phyloP scores from a whole-genome alignment of 2,329 filamentous ascomycete genomes.

The Aspergillus tamarii region DNA sequence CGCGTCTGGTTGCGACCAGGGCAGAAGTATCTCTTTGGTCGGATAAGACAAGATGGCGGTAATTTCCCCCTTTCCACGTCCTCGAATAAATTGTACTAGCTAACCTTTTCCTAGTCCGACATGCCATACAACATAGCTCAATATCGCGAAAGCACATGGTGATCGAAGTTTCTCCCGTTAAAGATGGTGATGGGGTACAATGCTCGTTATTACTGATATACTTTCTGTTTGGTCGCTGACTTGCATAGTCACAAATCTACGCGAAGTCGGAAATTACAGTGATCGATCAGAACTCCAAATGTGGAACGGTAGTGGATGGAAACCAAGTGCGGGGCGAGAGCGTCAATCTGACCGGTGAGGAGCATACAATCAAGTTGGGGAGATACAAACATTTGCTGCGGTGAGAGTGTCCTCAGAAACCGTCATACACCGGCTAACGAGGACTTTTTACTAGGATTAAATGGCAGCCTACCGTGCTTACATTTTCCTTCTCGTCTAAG shows the following conservation, averaged over 20 bases:
- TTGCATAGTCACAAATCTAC: slow-evolving; percentile 61
- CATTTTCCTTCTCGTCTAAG: slow-evolving; percentile 74
- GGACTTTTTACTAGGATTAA: slow-evolving; percentile 58
- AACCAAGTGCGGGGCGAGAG: slow-evolving; percentile 67
- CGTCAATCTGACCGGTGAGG: slow-evolving; percentile 58
- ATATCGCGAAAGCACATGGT: slow-evolving; percentile 89
- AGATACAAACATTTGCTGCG: slow-evolving; percentile 62
- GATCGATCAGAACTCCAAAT: slow-evolving; percentile 80
- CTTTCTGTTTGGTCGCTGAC: slow-evolving; percentile 14
- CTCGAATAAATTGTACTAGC: not conserved
- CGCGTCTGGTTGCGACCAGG: slow-evolving; percentile 84
- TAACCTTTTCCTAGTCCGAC: slow-evolving; percentile 55
- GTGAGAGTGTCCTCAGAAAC: slow-evolving; percentile 25
- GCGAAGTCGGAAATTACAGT: slow-evolving; percentile 72
- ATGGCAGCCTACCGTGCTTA: slow-evolving; percentile 81
- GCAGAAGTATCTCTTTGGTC: slow-evolving; percentile 81
- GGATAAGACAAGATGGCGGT: slow-evolving; percentile 68
- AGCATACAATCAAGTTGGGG: slow-evolving; percentile 72
- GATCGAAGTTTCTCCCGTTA: slow-evolving; percentile 70
- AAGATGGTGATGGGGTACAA: slow-evolving; percentile 68
- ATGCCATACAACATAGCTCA: slow-evolving; percentile 75
- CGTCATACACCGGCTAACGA: slow-evolving; percentile 9
- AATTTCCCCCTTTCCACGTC: slow-evolving; percentile 22
- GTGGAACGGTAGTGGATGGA: slow-evolving; percentile 78
- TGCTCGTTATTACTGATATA: not conserved